phyloP scores from a whole-genome alignment of 768 basidiomycete genomes.

The Mycena filopes region DNA sequence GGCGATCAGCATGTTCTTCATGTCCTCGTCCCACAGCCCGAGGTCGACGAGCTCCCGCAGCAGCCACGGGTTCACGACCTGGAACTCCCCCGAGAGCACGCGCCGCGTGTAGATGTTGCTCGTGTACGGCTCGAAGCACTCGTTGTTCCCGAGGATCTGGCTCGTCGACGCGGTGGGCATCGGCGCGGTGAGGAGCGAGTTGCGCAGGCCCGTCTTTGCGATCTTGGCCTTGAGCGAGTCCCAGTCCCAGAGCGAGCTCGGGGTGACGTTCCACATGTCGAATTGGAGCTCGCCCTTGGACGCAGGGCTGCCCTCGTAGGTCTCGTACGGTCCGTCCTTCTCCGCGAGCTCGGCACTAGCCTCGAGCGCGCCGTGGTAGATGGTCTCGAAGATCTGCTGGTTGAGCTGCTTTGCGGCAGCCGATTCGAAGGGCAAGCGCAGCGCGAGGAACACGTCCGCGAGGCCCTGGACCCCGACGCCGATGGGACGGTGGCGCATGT shows the following conservation, averaged over 20 bases:
- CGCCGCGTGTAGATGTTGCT: slow-evolving; percentile 99
- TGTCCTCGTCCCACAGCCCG: slow-evolving; percentile 95
- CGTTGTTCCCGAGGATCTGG: slow-evolving; percentile 98
- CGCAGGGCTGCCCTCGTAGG: slow-evolving; percentile 92
- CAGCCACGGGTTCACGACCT: slow-evolving; percentile 98
- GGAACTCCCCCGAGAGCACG: slow-evolving; percentile 99
- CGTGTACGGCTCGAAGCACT: slow-evolving; percentile 99
- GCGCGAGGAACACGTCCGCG: slow-evolving; percentile 97
- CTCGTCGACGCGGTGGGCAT: slow-evolving; percentile 99
- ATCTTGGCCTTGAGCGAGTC: slow-evolving; percentile 85
- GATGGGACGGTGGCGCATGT: slow-evolving; percentile 97
- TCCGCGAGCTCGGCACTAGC: slow-evolving; percentile 89
- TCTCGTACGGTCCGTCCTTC: slow-evolving; percentile 85
- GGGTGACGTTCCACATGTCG: slow-evolving; percentile 95
- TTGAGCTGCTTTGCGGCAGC: slow-evolving; percentile 88
- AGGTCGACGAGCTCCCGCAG: slow-evolving; percentile 97
- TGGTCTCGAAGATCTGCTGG: slow-evolving; percentile 97
- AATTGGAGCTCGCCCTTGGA: slow-evolving; percentile 89
- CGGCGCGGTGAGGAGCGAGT: slow-evolving; percentile 87
- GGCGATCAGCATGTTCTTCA: slow-evolving; percentile 99
- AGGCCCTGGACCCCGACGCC: slow-evolving; percentile 98
- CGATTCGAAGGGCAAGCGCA: slow-evolving; percentile 96
- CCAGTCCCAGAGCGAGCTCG: slow-evolving; percentile 96
- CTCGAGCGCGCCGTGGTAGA: slow-evolving; percentile 95
- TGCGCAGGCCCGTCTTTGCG: slow-evolving; percentile 70